A percentile compares a stretch with the other conserved stretches of the same genome.
Evolutionary conservation across 257 asterid genomes (phyloP).

Genomic region (Gentiana dahurica): DNA sequence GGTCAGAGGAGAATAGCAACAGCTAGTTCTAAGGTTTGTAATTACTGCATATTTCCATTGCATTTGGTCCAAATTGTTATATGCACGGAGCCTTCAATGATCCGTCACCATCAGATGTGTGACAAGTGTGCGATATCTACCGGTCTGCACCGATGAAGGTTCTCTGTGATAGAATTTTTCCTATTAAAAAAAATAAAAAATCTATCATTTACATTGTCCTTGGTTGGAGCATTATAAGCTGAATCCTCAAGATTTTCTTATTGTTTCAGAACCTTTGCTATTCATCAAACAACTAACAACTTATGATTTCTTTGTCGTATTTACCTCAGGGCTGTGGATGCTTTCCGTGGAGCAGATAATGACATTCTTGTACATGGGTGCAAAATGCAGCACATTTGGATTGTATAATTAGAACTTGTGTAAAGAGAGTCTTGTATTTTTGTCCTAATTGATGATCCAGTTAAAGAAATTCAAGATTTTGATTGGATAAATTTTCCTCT

Average conservation of each 20-base stretch:
- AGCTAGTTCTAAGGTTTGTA: conserved; percentile 40
- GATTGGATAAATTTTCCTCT: too few species aligned
- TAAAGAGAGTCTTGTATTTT: background rate
- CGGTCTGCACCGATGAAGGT: too few species aligned
- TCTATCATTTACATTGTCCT: background rate
- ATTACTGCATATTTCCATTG: too few species aligned
- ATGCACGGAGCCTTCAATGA: too few species aligned
- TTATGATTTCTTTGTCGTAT: background rate
- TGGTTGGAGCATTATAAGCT: background rate
- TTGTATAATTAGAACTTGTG: conserved; percentile 9
- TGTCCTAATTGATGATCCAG: too few species aligned
- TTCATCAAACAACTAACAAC: too few species aligned
- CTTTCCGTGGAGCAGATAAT: conserved; percentile 44
- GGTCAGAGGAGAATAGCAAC: conserved; percentile 38
- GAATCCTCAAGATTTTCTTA: background rate
- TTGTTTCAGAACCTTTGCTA: background rate
- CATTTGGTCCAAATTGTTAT: too few species aligned
- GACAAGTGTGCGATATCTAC: too few species aligned
- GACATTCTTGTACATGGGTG: background rate
- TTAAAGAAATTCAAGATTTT: too few species aligned
- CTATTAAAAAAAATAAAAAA: too few species aligned
- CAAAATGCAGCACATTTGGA: background rate
- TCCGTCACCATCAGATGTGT: too few species aligned
- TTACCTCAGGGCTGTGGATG: conserved; percentile 43
- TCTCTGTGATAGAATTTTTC: too few species aligned